A percentile compares a stretch with the other conserved stretches of the same genome.
phyloP scores from a whole-genome alignment of 225 moss, liverwort and hornwort genomes.

The Physcomitrellopsis africana region DNA sequence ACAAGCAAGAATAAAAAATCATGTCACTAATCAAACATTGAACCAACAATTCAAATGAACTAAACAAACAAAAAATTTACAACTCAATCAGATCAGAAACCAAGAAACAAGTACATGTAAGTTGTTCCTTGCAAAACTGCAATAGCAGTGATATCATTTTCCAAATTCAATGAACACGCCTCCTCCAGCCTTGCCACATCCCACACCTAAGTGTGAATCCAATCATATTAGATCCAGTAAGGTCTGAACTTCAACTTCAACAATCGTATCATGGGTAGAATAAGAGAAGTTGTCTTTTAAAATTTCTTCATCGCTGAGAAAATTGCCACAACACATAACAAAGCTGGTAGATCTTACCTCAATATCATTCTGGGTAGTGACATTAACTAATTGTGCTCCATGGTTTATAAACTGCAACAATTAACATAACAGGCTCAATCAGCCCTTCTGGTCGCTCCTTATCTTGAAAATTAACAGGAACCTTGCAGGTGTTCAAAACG shows the following conservation, averaged over 20 bases:
- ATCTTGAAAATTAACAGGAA: not conserved
- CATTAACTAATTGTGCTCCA: constrained; percentile 69
- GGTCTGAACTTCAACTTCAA: constrained; percentile 12
- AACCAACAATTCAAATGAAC: constrained; percentile 4
- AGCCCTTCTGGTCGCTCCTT: constrained; percentile 26
- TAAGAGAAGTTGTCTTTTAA: constrained; percentile 6
- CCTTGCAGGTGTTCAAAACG: constrained; percentile 14
- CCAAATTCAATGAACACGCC: constrained; percentile 72
- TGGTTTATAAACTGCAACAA: constrained; percentile 84
- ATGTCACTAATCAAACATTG: not conserved
- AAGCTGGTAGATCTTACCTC: constrained; percentile 58
- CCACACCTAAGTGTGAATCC: constrained; percentile 66
- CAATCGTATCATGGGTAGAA: constrained; percentile 4
- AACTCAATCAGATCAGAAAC: constrained; percentile 7
- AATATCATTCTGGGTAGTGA: constrained; percentile 87
- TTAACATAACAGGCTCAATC: constrained; percentile 25
- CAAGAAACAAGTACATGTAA: constrained; percentile 67
- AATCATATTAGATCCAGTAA: constrained; percentile 27
- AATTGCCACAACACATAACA: constrained; percentile 9
- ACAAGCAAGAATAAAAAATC: not conserved
- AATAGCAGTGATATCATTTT: constrained; percentile 71
- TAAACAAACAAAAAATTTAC: not conserved
- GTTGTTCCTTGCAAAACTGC: constrained; percentile 79
- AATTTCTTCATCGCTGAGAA: not conserved
- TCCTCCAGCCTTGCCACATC: constrained; percentile 69